Evolutionary conservation across 1,139 yeast species (phyloP).

Genomic region (Yamadazyma epiphylla): DNA sequence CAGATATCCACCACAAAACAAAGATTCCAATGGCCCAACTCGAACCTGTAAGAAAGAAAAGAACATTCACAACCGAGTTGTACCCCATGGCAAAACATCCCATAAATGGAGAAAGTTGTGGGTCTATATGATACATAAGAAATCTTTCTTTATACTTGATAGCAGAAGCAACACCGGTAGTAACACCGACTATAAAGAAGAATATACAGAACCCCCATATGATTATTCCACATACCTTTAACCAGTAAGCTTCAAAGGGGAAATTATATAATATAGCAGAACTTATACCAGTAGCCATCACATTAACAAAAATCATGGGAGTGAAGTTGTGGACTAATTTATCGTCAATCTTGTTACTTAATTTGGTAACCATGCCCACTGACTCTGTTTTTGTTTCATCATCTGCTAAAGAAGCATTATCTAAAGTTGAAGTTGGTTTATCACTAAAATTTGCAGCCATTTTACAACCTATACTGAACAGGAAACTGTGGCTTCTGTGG

Average conservation of each 20-base stretch:
- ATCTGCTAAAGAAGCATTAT: no score
- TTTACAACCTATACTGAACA: no score
- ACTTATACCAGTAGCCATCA: slow-evolving; percentile 86
- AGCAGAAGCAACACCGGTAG: slow-evolving; percentile 36
- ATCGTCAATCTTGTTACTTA: slow-evolving; percentile 4
- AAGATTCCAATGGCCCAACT: slow-evolving; percentile 43
- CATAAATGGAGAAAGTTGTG: slow-evolving; percentile 54
- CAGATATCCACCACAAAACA: slow-evolving; percentile 69
- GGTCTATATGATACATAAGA: slow-evolving; percentile 36
- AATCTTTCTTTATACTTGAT: slow-evolving; percentile 30
- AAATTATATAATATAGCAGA: slow-evolving; percentile 56
- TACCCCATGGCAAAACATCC: slow-evolving; percentile 82
- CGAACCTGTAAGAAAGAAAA: slow-evolving; percentile 33
- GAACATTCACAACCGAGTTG: slow-evolving; percentile 58
- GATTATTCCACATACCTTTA: slow-evolving; percentile 52
- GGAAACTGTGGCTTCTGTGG: no score
- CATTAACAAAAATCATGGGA: slow-evolving; percentile 64
- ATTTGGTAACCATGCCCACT: not conserved
- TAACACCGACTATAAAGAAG: slow-evolving; percentile 39
- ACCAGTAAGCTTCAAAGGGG: slow-evolving; percentile 65
- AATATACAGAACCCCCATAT: slow-evolving; percentile 52
- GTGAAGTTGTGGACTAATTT: slow-evolving; percentile 32
- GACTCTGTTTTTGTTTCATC: not conserved
- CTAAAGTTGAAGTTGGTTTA: no score
- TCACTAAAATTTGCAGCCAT: no score